These are phyloP conservation scores for Plenodomus lindquistii DNA, from an alignment of 2,329 filamentous ascomycete species.

Conservation along the genomic window DNA sequence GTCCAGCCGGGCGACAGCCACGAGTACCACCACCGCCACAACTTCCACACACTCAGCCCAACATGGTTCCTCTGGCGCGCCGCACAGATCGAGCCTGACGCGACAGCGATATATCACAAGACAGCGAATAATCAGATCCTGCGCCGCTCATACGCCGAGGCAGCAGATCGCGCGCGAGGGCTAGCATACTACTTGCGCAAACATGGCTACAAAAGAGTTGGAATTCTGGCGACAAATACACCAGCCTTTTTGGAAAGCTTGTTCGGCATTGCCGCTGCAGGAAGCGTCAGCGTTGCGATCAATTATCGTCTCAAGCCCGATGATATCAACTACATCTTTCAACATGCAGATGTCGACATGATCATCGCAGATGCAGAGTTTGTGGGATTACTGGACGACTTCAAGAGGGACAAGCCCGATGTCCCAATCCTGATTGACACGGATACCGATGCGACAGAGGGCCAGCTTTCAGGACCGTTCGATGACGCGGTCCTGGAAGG, in stretches of 20 bases:
- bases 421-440: conserved; percentile 78
- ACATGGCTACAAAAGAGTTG: conserved; percentile 74
- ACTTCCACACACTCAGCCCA: conserved; percentile 80
- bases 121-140: conserved; percentile 76
- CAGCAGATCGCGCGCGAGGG: conserved; percentile 83
- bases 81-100: conserved; percentile 82
- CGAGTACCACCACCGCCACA: conserved; percentile 53
- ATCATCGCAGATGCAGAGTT: conserved; percentile 90
- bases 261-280: conserved; percentile 82
- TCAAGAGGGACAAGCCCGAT: conserved; percentile 61
- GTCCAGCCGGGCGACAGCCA: conserved; percentile 42
- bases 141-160: conserved; percentile 76
- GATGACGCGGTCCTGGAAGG: conserved; percentile 84
- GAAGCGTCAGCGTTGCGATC: conserved; percentile 73
- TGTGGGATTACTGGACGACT: conserved; percentile 68
- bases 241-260: conserved; percentile 91
- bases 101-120: conserved; percentile 79
- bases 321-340: conserved; percentile 89
- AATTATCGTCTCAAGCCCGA: conserved; percentile 79
- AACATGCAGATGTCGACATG: conserved; percentile 80
- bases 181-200: conserved; percentile 85
- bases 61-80: conserved; percentile 86
- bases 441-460: conserved; percentile 78
- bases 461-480: conserved; percentile 76
- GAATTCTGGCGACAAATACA: conserved; percentile 88